Evolutionary conservation across 768 basidiomycete genomes (phyloP), one percentile per base, ranked within the genome.

Genomic region (Pleurotus tuber-regium): DNA sequence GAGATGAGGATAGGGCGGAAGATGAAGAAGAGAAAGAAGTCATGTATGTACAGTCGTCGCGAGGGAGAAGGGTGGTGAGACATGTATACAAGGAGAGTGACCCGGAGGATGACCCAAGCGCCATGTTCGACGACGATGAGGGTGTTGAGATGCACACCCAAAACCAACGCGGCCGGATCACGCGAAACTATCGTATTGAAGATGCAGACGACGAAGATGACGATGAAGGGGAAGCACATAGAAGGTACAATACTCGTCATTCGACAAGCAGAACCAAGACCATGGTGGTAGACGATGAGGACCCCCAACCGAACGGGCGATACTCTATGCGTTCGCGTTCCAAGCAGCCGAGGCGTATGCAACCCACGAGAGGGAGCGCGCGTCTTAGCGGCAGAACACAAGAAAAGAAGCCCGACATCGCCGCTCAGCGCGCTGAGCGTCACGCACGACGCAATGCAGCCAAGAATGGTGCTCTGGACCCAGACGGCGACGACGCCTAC

Each of bases 401-500:
- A 43, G 46, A 4, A 58, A 57, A 54, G 58, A 52, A 43, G 54
- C 35, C 18, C 21, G 24, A 28, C 16, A 26, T 29, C 25, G 61
- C 62, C 4, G 55, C 61, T 9, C 62, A 64, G 48, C 66, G 68
- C 39, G 43, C 64, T 36, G 61, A 59, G 25, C 64, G 72, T 33
- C 48, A 64, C 12, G 60, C 54, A 36, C 63, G 61, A 14, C 65
- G 70, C 28, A 66, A 53, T 41, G 65, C 66, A 24, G 38, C 16
- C 26, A 52, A 33, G 43, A 16, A 26, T 19, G 49, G 52, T 8
- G 61, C 65, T 26, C 54, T 54, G 7, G 56, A 58, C 1, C 64
- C 66, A 10, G 76, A 79, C 44, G 76, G 76, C 41, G 83, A 78
- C 29, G 79, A 81, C 19, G 73, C 71, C 28, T 79, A 83, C 49